Conservation (phyloP, 2,329 filamentous ascomycete species). For the Stagonosporopsis chrysanthemi region DNA sequence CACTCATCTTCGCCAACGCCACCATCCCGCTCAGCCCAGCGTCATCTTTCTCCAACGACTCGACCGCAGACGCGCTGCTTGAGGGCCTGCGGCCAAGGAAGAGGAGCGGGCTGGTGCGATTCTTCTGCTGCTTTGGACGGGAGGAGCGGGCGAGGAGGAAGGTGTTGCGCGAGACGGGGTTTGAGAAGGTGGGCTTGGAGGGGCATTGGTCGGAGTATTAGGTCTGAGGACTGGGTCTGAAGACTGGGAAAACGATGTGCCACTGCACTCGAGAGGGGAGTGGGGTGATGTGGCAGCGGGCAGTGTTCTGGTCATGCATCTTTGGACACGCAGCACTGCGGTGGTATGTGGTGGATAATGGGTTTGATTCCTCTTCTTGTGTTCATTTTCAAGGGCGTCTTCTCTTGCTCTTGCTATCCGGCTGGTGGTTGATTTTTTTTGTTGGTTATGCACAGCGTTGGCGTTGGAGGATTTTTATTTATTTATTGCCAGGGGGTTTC, state of each 20-base stretch:
- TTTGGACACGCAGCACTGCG: no score
- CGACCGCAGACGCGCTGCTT: conserved; percentile 26
- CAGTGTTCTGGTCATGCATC: no score
- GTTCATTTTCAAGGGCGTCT: background rate
- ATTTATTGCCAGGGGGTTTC: no score
- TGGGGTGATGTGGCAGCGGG: background rate
- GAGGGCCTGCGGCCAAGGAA: conserved; percentile 39
- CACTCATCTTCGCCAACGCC: conserved; percentile 45
- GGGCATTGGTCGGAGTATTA: conserved; percentile 45
- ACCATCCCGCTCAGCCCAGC: conserved; percentile 45
- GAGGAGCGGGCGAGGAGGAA: conserved; percentile 40
- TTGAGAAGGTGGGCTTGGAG: conserved; percentile 42
- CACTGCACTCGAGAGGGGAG: background rate
- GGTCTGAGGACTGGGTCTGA: background rate
- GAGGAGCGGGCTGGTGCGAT: conserved; percentile 39
- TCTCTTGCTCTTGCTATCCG: background rate
- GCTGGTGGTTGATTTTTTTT: background rate
- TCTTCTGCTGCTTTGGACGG: conserved; percentile 46
- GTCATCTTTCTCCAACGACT: conserved; percentile 24
- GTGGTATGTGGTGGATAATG: background rate
- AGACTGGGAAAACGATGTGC: no score
- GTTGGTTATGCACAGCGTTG: background rate
- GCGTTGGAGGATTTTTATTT: background rate
- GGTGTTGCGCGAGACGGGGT: conserved; percentile 30
- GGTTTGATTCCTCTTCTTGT: background rate